These are phyloP conservation scores for Babesia caballi DNA, from an alignment of 169 alveolate genomes.

Conservation along the genomic window DNA sequence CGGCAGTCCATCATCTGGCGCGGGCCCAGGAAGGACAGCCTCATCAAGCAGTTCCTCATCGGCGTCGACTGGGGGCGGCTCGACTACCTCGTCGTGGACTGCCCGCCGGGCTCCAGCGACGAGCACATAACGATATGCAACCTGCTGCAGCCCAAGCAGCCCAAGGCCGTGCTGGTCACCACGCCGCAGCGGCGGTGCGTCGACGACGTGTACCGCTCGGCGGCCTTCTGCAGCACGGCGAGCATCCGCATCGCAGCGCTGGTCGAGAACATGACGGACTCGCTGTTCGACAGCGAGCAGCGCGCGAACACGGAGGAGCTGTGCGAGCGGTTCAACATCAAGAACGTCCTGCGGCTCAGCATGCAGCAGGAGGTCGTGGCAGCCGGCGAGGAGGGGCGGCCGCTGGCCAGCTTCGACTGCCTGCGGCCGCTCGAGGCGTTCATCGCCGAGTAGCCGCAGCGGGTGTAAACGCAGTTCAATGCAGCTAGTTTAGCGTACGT, in stretches of 20 bases:
- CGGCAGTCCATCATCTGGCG: slow-evolving; percentile 98
- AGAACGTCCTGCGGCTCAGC: slow-evolving; percentile 13
- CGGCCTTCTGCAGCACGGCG: slow-evolving; percentile 81
- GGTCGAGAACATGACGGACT: slow-evolving; percentile 94
- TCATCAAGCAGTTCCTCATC: slow-evolving; percentile 94
- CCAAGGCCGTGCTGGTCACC: slow-evolving; percentile 83
- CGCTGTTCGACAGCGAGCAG: slow-evolving; percentile 63
- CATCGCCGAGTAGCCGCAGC: not conserved
- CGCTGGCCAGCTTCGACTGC: not conserved
- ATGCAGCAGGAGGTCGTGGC: slow-evolving; percentile 31
- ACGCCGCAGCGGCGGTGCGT: slow-evolving; percentile 74
- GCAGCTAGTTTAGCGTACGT: too few relatives aligned
- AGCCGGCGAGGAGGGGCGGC: slow-evolving; percentile 59
- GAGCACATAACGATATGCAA: slow-evolving; percentile 94
- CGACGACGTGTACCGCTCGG: slow-evolving; percentile 66
- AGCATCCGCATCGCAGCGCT: slow-evolving; percentile 90
- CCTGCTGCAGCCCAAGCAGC: slow-evolving; percentile 74
- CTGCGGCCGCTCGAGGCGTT: not conserved
- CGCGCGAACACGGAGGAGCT: slow-evolving; percentile 15
- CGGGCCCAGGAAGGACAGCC: slow-evolving; percentile 95
- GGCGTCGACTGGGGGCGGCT: slow-evolving; percentile 97
- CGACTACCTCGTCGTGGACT: slow-evolving; percentile 94
- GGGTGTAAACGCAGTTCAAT: not conserved
- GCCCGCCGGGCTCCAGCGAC: slow-evolving; percentile 99
- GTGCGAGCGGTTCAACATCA: slow-evolving; percentile 30